These are phyloP conservation scores for Xylariaceae sp. DNA, from an alignment of 2,329 filamentous ascomycete genomes.

Conservation along the genomic window DNA sequence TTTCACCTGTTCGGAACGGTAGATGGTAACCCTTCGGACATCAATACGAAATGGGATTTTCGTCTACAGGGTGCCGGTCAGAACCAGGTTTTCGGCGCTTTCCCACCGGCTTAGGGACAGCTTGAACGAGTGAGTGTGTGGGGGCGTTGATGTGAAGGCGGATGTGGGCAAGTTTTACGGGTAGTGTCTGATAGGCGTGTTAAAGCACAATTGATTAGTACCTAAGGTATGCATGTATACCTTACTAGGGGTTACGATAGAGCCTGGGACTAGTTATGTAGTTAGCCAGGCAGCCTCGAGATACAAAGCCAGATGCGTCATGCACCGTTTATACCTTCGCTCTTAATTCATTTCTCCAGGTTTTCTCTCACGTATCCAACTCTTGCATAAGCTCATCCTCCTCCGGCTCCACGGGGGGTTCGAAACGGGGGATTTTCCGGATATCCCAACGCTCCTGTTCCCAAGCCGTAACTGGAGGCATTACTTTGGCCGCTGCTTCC, in stretches of 20 bases:
- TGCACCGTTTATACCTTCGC: not conserved
- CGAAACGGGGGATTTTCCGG: not conserved
- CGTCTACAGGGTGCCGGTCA: not conserved
- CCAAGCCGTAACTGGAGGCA: constrained; percentile 4
- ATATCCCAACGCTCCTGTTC: constrained; percentile 13
- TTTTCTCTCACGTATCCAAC: not conserved
- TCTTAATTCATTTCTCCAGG: not conserved
- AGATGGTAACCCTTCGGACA: not conserved
- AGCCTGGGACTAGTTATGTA: not conserved
- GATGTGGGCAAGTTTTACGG: no score
- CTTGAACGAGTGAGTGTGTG: not conserved
- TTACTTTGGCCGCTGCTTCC: not conserved
- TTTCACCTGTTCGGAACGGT: not conserved
- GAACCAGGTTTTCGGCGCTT: not conserved
- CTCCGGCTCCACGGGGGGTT: not conserved
- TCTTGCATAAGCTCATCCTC: not conserved
- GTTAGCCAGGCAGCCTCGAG: not conserved
- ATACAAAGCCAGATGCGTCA: not conserved
- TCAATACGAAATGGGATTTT: not conserved
- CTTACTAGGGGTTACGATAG: not conserved
- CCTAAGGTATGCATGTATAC: not conserved
- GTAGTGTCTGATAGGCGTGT: not conserved
- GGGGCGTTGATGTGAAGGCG: no score
- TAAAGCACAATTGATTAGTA: not conserved
- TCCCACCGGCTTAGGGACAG: not conserved